Evolutionary conservation across 73 alveolate genomes (phyloP).

Genomic region (Paramecium tetraurelia): DNA sequence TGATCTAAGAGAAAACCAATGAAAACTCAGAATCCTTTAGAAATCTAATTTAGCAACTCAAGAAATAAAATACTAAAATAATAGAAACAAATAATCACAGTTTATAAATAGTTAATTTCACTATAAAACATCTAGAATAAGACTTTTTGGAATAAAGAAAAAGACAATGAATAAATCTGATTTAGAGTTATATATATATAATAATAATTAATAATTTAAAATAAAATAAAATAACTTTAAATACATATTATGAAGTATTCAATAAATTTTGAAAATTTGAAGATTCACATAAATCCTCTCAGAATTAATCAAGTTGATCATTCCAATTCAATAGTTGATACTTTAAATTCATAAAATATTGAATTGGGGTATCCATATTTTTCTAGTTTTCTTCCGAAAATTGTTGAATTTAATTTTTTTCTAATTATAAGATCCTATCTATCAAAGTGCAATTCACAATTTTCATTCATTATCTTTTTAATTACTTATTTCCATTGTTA

Average conservation of each 20-base stretch:
- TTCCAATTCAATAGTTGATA: not conserved
- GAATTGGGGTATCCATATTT: not conserved
- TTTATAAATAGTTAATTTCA: not conserved
- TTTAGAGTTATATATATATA: not conserved
- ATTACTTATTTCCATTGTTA: not conserved
- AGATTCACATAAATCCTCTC: not conserved
- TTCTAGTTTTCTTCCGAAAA: not conserved
- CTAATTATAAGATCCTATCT: not conserved
- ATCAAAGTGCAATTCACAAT: not conserved
- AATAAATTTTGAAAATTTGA: not conserved
- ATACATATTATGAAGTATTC: not conserved
- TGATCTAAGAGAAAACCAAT: not conserved
- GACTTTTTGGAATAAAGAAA: not conserved
- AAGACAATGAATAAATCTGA: not conserved
- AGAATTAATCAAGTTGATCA: not conserved
- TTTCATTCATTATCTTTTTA: constrained; percentile 4
- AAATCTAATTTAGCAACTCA: not conserved
- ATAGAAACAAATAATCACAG: not conserved
- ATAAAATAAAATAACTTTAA: not conserved
- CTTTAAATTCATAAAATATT: not conserved
- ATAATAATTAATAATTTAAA: not conserved
- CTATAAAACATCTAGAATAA: not conserved
- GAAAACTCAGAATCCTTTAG: not conserved
- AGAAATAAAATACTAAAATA: not conserved
- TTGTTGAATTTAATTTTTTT: not conserved